phyloP scores from a whole-genome alignment of 75 land plant species.

The Pinus albicaulis region DNA sequence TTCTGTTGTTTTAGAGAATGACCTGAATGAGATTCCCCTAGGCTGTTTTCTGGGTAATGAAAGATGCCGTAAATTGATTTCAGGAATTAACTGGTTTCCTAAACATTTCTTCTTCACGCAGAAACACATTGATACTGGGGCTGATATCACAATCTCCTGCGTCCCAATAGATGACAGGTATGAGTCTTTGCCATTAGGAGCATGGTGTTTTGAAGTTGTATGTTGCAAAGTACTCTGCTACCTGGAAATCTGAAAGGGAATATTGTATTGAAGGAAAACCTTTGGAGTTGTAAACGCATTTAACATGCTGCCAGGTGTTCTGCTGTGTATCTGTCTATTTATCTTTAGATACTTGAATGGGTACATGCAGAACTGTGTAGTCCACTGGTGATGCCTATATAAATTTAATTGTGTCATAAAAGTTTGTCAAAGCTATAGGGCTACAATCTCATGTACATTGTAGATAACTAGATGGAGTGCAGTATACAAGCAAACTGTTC shows the following conservation, averaged over 20 bases:
- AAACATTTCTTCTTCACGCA: slow-evolving; percentile 13
- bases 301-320: not conserved
- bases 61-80: not conserved
- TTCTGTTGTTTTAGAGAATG: not conserved
- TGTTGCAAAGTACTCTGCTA: not conserved
- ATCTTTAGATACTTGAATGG: not conserved
- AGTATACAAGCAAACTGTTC: too few species aligned
- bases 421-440: too few species aligned
- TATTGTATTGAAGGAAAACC: not conserved
- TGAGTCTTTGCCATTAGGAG: not conserved
- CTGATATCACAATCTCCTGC: slow-evolving; percentile 52
- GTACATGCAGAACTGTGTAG: not conserved
- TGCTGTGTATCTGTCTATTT: not conserved
- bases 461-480: too few species aligned
- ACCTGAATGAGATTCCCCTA: not conserved
- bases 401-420: not conserved
- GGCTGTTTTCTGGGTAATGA: not conserved
- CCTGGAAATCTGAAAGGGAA: too few species aligned
- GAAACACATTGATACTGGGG: slow-evolving; percentile 50
- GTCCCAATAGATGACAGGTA: slow-evolving; percentile 58
- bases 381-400: not conserved
- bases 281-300: not conserved
- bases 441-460: too few species aligned
- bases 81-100: not conserved
- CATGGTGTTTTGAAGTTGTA: not conserved